phyloP scores from a whole-genome alignment of 129 eudicot genomes.

The Silybum marianum region DNA sequence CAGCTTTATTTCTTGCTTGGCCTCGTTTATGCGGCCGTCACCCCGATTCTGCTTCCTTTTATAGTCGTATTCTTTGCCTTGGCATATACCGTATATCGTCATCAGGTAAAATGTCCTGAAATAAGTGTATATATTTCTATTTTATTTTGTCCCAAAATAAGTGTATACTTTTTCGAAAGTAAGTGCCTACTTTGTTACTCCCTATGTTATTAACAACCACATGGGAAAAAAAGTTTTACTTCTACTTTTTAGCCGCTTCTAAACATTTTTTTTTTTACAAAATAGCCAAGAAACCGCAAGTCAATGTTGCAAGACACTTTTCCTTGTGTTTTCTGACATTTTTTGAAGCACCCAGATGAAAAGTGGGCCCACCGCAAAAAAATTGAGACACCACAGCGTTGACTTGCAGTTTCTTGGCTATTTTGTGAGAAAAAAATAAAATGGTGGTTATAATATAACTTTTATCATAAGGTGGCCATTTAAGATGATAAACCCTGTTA shows the following conservation, averaged over 20 bases:
- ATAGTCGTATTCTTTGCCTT: conserved; percentile 73
- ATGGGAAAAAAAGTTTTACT: neutral
- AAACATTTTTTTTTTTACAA: neutral
- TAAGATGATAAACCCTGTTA: neutral
- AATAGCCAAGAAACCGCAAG: neutral
- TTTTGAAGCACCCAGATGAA: neutral
- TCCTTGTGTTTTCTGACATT: neutral
- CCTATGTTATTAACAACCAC: too few species aligned
- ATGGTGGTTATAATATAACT: neutral
- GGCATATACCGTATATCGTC: conserved; percentile 78
- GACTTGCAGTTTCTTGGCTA: neutral
- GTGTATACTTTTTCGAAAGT: neutral
- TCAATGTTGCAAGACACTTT: neutral
- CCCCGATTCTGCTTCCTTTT: conserved; percentile 86
- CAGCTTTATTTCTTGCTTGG: conserved; percentile 86
- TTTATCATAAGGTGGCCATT: neutral
- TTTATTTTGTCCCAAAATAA: neutral
- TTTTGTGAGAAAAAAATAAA: neutral
- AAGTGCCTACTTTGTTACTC: neutral
- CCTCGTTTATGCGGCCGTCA: conserved; percentile 77
- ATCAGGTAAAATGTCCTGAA: conserved; percentile 59
- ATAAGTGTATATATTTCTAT: neutral
- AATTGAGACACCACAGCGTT: neutral
- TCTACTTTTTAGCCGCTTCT: neutral
- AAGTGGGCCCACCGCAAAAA: neutral